Evolutionary conservation across 1,284 basidiomycete species (phyloP).

Genomic region (Termitomyces sp.): DNA sequence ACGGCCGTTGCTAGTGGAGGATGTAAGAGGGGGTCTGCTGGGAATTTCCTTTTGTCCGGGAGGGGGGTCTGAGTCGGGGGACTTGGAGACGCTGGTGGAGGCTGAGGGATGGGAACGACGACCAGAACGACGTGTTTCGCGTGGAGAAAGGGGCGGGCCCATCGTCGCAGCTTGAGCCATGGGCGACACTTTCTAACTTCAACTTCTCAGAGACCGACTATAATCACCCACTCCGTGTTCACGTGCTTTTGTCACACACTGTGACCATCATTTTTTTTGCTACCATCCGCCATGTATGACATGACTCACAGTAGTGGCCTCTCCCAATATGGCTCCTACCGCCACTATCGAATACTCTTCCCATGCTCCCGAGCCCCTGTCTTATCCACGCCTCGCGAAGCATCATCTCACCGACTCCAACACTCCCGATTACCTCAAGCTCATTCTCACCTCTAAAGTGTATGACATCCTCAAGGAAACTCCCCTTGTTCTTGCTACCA

Average conservation of each 20-base stretch:
- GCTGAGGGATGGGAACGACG: conserved; percentile 62
- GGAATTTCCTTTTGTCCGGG: conserved; percentile 47
- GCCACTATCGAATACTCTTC: conserved; percentile 67
- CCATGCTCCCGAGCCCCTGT: conserved; percentile 54
- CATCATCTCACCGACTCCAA: conserved; percentile 66
- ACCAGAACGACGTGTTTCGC: conserved; percentile 71
- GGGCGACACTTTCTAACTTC: neutral
- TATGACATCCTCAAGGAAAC: conserved; percentile 94
- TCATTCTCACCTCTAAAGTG: conserved; percentile 91
- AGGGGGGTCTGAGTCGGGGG: conserved; percentile 61
- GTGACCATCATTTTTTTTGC: conserved; percentile 8
- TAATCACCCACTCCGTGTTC: neutral
- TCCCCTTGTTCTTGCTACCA: conserved; percentile 82
- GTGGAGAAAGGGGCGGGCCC: conserved; percentile 71
- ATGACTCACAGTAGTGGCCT: neutral
- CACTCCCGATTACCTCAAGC: conserved; percentile 89
- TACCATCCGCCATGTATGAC: neutral
- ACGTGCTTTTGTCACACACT: conserved; percentile 12
- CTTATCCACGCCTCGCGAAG: conserved; percentile 62
- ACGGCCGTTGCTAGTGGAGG: conserved; percentile 39
- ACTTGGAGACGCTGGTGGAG: conserved; percentile 65
- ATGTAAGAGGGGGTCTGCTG: conserved; percentile 39
- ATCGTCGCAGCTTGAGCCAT: conserved; percentile 44
- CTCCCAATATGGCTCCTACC: conserved; percentile 35
- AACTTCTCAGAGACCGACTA: neutral